Evolutionary conservation across 1,284 basidiomycete species (phyloP).

Genomic region (Pseudozyma thailandica): DNA sequence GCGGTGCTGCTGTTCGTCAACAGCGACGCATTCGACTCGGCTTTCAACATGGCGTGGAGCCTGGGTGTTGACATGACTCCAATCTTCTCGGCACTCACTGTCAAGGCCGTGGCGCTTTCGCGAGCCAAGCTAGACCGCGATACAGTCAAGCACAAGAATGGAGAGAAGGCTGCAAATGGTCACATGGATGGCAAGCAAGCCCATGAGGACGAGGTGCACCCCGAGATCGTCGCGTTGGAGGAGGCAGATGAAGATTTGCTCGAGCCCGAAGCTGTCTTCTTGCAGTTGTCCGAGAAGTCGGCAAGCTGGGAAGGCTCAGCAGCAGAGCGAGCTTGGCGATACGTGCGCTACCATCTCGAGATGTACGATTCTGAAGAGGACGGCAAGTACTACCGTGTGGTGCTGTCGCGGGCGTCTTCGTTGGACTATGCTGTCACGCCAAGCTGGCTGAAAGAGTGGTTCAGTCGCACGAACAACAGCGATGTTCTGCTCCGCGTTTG

Average conservation of each 20-base stretch:
- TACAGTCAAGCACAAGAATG: background rate
- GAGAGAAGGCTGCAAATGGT: constrained; percentile 4
- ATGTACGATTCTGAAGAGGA: constrained; percentile 75
- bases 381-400: constrained; percentile 75
- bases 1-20: constrained; percentile 85
- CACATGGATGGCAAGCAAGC: constrained; percentile 7
- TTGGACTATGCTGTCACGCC: constrained; percentile 24
- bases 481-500: constrained; percentile 39
- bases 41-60: constrained; percentile 80
- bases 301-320: constrained; percentile 83
- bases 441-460: constrained; percentile 42
- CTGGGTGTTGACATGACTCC: constrained; percentile 87
- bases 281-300: constrained; percentile 53
- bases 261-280: constrained; percentile 56
- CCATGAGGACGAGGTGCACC: constrained; percentile 30
- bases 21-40: constrained; percentile 80
- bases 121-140: constrained; percentile 35
- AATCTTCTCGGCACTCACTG: constrained; percentile 81
- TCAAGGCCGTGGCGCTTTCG: constrained; percentile 75
- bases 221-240: constrained; percentile 46
- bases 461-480: constrained; percentile 27
- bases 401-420: constrained; percentile 66
- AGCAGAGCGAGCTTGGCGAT: constrained; percentile 85
- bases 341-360: constrained; percentile 81
- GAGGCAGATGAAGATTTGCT: constrained; percentile 53